These are phyloP conservation scores for Anthostomella pinea DNA, from an alignment of 2,329 filamentous ascomycete species.

Conservation along the genomic window DNA sequence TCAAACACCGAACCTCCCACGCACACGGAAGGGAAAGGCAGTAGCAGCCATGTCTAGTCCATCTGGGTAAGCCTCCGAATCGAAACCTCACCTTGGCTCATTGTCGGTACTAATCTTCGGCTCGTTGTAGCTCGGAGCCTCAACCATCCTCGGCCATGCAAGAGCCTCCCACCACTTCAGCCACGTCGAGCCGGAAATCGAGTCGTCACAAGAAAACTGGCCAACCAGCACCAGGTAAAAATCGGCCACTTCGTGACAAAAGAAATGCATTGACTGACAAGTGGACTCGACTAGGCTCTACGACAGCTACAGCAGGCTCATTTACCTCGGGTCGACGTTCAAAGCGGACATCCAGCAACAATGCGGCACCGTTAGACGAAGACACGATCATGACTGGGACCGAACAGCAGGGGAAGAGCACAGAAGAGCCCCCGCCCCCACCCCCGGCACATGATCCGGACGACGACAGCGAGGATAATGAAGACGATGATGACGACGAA, in stretches of 20 bases:
- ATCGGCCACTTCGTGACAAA: neutral
- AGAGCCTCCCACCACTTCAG: conserved; percentile 43
- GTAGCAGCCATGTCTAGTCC: conserved; percentile 68
- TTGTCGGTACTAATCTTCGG: conserved; percentile 24
- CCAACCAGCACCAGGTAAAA: conserved; percentile 43
- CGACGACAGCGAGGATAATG: conserved; percentile 41
- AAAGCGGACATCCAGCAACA: conserved; percentile 49
- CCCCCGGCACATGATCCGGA: conserved; percentile 38
- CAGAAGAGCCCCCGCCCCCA: conserved; percentile 41
- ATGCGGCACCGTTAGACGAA: conserved; percentile 48
- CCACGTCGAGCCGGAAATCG: conserved; percentile 69
- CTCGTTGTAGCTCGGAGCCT: conserved; percentile 49
- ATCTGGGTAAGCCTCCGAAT: conserved; percentile 51
- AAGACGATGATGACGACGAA: conserved; percentile 53
- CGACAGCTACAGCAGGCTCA: conserved; percentile 27
- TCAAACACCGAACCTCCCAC: conserved; percentile 38
- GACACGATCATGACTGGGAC: conserved; percentile 71
- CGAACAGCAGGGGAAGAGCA: conserved; percentile 50
- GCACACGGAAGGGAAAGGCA: conserved; percentile 60
- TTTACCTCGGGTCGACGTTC: conserved; percentile 44
- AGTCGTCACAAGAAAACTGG: conserved; percentile 66
- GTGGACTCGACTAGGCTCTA: neutral
- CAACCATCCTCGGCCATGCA: conserved; percentile 63
- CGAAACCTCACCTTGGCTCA: conserved; percentile 4
- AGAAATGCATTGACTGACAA: neutral